Conservation (phyloP, 768 basidiomycete species). For the Lentinus tigrinus region DNA sequence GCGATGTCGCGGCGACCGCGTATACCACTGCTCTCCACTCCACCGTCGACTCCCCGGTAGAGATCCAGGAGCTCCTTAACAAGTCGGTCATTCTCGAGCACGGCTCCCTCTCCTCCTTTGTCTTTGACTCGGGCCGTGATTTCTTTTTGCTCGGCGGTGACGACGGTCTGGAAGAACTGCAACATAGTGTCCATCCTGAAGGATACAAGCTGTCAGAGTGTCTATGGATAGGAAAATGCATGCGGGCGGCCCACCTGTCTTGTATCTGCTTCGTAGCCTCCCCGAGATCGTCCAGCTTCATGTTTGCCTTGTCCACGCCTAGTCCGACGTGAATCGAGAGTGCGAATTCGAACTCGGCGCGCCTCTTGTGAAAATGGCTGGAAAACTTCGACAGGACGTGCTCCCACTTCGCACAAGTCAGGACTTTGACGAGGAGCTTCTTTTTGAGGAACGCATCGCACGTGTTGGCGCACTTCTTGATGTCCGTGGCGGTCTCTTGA, state of each 20-base stretch:
- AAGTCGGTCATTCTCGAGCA: conserved; percentile 18
- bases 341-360: conserved; percentile 28
- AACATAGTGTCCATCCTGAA: conserved; percentile 17
- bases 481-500: conserved; percentile 26
- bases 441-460: conserved; percentile 34
- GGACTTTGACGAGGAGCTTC: conserved; percentile 26
- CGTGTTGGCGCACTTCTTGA: conserved; percentile 30
- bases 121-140: conserved; percentile 7
- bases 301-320: conserved; percentile 20
- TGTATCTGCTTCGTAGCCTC: not conserved
- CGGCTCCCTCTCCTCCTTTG: conserved; percentile 23
- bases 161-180: conserved; percentile 12
- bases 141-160: conserved; percentile 14
- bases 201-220: not conserved
- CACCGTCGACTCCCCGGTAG: conserved; percentile 1
- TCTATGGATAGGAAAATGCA: not conserved
- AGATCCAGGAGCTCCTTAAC: conserved; percentile 20
- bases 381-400: conserved; percentile 19
- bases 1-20: not conserved
- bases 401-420: conserved; percentile 29
- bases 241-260: not conserved
- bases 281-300: conserved; percentile 17
- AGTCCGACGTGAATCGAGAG: conserved; percentile 28
- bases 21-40: not conserved
- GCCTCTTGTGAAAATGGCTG: conserved; percentile 21